A percentile compares a stretch with the other conserved stretches of the same genome.
These are phyloP conservation scores for Fusarium nisikadoi DNA, from an alignment of 2,329 filamentous ascomycete genomes.

Conservation along the genomic window DNA sequence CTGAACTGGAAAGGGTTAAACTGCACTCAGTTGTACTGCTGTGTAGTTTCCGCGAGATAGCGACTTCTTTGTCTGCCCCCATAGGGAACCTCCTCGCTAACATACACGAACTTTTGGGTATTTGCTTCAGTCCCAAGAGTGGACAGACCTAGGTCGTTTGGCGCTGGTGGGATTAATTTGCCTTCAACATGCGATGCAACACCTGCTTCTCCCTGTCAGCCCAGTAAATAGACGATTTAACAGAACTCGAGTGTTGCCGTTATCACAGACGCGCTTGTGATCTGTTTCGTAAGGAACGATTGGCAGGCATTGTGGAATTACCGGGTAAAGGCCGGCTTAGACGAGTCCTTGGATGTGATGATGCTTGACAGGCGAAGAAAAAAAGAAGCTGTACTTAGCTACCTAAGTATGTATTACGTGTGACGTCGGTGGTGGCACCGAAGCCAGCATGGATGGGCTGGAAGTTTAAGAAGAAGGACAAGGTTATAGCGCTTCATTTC, in stretches of 20 bases:
- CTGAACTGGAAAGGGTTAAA: constrained; percentile 22
- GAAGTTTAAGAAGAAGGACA: constrained; percentile 24
- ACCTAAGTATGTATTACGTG: constrained; percentile 33
- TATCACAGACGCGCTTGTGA: constrained; percentile 4
- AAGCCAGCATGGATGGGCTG: constrained; percentile 18
- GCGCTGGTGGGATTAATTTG: constrained; percentile 46
- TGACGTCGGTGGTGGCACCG: constrained; percentile 19
- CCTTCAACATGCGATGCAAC: constrained; percentile 42
- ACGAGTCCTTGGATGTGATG: constrained; percentile 14
- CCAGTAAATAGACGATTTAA: constrained; percentile 23
- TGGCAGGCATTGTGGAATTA: constrained; percentile 17
- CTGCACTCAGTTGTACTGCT: constrained; percentile 17
- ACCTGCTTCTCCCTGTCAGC: constrained; percentile 26
- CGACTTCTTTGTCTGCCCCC: constrained; percentile 31
- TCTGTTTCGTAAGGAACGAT: constrained; percentile 14
- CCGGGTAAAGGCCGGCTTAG: constrained; percentile 11
- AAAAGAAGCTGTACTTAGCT: constrained; percentile 35
- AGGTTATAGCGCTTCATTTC: constrained; percentile 34
- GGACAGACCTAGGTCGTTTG: constrained; percentile 46
- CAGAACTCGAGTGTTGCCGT: constrained; percentile 13
- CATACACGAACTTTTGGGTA: constrained; percentile 46
- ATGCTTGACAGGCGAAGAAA: constrained; percentile 20
- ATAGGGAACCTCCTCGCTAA: constrained; percentile 27
- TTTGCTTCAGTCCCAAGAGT: constrained; percentile 47
- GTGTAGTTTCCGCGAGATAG: constrained; percentile 34